A percentile compares a stretch with the other conserved stretches of the same genome.
Conservation (phyloP, 176 grass and related monocot genomes). For the bread wheat (Triticum aestivum) region IWGSC_CS_RefSeq_v2.1 NC_057802.1:333674614-333675113, state of each 20-base stretch:
- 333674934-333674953: not conserved
- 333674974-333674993: not conserved
- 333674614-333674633: too few relatives aligned
- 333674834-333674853: too few relatives aligned
- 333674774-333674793: not conserved
- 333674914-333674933: too few relatives aligned
- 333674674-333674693: too few relatives aligned
- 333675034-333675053: not conserved
- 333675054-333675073: not conserved
- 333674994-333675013: not conserved
- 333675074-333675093: not conserved
- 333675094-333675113: not conserved
- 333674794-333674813: not conserved
- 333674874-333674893: not conserved
- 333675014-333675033: not conserved
- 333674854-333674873: too few relatives aligned
- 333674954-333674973: not conserved
- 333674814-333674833: not conserved
- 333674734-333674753: not conserved
- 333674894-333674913: not conserved
- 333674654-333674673: too few relatives aligned
- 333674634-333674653: too few relatives aligned
- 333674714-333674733: not conserved
- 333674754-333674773: not conserved
- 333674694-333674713: not conserved